These are phyloP conservation scores for Aspergillus wentii DNA, from an alignment of 495 filamentous ascomycete genomes.

Conservation along the genomic window DNA sequence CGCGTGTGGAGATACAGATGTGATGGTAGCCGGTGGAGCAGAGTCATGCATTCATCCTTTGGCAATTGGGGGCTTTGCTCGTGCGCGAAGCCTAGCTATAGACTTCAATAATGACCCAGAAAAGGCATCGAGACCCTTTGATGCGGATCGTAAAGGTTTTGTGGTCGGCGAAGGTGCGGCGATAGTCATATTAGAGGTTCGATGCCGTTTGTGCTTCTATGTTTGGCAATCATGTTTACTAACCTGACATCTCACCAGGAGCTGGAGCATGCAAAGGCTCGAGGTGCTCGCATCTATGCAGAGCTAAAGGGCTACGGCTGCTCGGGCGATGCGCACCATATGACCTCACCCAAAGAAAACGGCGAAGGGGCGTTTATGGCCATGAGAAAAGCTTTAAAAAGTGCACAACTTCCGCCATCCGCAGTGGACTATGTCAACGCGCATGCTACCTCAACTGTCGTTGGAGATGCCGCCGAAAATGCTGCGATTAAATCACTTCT, in stretches of 20 bases:
- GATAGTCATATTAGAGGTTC: constrained; percentile 74
- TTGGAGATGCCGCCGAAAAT: constrained; percentile 89
- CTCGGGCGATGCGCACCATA: constrained; percentile 84
- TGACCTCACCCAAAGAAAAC: constrained; percentile 80
- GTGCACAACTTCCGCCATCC: constrained; percentile 62
- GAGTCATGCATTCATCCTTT: constrained; percentile 96
- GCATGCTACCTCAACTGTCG: constrained; percentile 80
- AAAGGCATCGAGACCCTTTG: constrained; percentile 80
- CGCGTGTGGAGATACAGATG: constrained; percentile 80
- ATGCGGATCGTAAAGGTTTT: constrained; percentile 75
- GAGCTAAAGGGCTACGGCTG: constrained; percentile 86
- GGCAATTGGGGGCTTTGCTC: constrained; percentile 84
- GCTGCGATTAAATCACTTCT: constrained; percentile 75
- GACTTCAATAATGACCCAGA: constrained; percentile 70
- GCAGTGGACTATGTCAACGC: constrained; percentile 92
- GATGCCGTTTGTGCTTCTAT: constrained; percentile 2
- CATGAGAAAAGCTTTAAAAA: constrained; percentile 78
- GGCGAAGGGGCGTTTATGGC: constrained; percentile 75
- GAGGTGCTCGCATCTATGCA: constrained; percentile 81
- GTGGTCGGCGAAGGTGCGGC: constrained; percentile 92
- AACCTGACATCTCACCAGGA: constrained; percentile 45
- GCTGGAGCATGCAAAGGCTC: constrained; percentile 75
- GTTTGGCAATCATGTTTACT: background rate
- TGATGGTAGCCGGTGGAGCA: constrained; percentile 91
- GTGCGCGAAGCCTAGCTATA: constrained; percentile 79